These are phyloP conservation scores for Dispira simplex DNA, from an alignment of 192 early-diverging fungal species.

Conservation along the genomic window DNA sequence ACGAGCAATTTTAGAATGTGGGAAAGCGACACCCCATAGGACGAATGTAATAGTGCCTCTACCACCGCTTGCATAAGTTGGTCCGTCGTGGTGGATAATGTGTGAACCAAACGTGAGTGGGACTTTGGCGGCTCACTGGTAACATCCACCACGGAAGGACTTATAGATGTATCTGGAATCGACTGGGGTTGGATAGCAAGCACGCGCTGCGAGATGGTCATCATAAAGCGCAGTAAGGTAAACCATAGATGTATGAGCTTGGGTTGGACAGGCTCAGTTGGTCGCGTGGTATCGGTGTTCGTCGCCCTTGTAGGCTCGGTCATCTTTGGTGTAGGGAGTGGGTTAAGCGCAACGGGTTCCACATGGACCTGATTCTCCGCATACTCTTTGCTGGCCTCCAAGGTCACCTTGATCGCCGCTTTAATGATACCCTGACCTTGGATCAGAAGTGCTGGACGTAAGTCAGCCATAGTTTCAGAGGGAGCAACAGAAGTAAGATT, in stretches of 20 bases:
- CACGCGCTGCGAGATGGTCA: background rate
- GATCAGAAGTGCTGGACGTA: background rate
- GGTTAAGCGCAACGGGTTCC: background rate
- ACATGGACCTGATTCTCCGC: background rate
- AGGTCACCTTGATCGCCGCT: slow-evolving; percentile 5
- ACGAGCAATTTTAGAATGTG: background rate
- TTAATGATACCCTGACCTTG: background rate
- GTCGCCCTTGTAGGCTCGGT: too few relatives aligned
- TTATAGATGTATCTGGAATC: background rate
- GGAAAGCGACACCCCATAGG: background rate
- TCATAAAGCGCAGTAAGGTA: slow-evolving; percentile 4
- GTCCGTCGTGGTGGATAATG: background rate
- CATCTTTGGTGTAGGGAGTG: background rate
- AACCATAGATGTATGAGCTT: slow-evolving; percentile 1
- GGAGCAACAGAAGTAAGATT: background rate
- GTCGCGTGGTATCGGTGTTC: background rate
- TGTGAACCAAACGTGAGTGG: too few relatives aligned
- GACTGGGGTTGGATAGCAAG: background rate
- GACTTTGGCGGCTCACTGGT: too few relatives aligned
- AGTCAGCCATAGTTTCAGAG: background rate
- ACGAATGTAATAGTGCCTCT: background rate
- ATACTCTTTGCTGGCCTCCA: background rate
- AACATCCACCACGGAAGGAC: background rate
- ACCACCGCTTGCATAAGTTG: background rate
- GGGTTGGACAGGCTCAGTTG: background rate